Evolutionary conservation across 2,329 filamentous ascomycete species (phyloP).

Genomic region (Alternaria sp.): DNA sequence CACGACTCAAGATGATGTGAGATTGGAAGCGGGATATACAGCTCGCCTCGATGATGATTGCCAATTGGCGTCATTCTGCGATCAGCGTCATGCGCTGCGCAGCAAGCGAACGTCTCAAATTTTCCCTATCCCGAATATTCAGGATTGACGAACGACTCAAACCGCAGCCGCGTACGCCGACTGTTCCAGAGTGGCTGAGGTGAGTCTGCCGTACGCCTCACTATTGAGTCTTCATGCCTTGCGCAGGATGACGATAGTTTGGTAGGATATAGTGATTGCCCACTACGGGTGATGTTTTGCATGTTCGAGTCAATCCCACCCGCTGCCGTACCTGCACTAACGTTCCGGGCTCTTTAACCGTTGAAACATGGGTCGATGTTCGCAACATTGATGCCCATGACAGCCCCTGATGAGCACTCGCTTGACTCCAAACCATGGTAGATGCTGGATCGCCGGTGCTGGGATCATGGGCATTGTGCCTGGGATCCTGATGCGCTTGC

Average conservation of each 20-base stretch:
- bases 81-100: slow-evolving; percentile 1
- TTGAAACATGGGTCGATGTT: slow-evolving; percentile 9
- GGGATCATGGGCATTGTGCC: slow-evolving; percentile 3
- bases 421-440: slow-evolving; percentile 13
- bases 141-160: neutral
- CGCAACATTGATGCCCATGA: slow-evolving; percentile 10
- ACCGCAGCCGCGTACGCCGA: neutral
- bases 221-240: slow-evolving; percentile 8
- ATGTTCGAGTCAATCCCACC: slow-evolving; percentile 17
- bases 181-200: slow-evolving; percentile 1
- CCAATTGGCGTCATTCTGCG: neutral
- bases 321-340: slow-evolving; percentile 2
- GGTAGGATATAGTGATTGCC: slow-evolving; percentile 11
- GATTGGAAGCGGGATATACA: neutral
- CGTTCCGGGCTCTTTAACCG: slow-evolving; percentile 6
- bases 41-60: slow-evolving; percentile 1
- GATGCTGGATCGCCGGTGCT: slow-evolving; percentile 16
- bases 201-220: slow-evolving; percentile 11
- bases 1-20: slow-evolving; percentile 1
- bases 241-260: slow-evolving; percentile 2
- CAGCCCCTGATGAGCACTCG: slow-evolving; percentile 8
- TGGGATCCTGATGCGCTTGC: slow-evolving; percentile 5
- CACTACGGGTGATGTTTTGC: slow-evolving; percentile 29
- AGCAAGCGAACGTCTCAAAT: slow-evolving; percentile 1
- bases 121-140: neutral